Percentiles rank a stretch among this genome's conserved stretches.
Conservation (phyloP, 2,329 filamentous ascomycete genomes). For the Cladosporium colombiae region DNA sequence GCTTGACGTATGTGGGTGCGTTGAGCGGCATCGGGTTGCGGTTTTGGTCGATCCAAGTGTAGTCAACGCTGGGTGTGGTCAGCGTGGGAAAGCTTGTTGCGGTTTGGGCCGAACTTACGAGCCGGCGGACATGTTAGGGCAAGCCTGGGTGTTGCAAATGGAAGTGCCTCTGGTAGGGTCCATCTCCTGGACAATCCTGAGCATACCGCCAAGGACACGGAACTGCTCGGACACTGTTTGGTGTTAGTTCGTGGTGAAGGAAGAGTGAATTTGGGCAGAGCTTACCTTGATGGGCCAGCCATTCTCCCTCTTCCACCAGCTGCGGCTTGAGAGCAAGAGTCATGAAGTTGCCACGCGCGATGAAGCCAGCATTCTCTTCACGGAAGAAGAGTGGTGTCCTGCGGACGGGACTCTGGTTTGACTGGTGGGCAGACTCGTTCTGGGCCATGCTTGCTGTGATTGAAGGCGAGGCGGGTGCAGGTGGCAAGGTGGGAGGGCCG, state of each 20-base stretch:
- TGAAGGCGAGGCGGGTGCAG: slow-evolving; percentile 38
- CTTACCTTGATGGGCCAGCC: slow-evolving; percentile 91
- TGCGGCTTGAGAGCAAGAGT: slow-evolving; percentile 89
- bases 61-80: slow-evolving; percentile 70
- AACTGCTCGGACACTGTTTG: slow-evolving; percentile 84
- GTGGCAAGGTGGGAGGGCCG: slow-evolving; percentile 31
- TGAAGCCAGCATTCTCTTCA: slow-evolving; percentile 74
- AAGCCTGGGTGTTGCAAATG: slow-evolving; percentile 81
- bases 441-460: slow-evolving; percentile 68
- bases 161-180: slow-evolving; percentile 72
- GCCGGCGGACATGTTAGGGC: slow-evolving; percentile 92
- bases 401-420: slow-evolving; percentile 45
- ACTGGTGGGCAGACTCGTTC: slow-evolving; percentile 56
- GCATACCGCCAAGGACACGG: slow-evolving; percentile 83
- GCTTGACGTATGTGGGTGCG: slow-evolving; percentile 88
- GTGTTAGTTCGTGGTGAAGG: not conserved
- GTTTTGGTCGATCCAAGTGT: slow-evolving; percentile 91
- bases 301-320: slow-evolving; percentile 91
- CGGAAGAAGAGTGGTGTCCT: slow-evolving; percentile 75
- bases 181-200: slow-evolving; percentile 82
- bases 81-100: not conserved
- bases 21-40: slow-evolving; percentile 88
- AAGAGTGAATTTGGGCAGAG: not conserved
- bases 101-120: slow-evolving; percentile 61
- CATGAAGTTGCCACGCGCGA: slow-evolving; percentile 97